phyloP scores from a whole-genome alignment of 192 early-diverging fungal genomes.

The Mortierella claussenii region DNA sequence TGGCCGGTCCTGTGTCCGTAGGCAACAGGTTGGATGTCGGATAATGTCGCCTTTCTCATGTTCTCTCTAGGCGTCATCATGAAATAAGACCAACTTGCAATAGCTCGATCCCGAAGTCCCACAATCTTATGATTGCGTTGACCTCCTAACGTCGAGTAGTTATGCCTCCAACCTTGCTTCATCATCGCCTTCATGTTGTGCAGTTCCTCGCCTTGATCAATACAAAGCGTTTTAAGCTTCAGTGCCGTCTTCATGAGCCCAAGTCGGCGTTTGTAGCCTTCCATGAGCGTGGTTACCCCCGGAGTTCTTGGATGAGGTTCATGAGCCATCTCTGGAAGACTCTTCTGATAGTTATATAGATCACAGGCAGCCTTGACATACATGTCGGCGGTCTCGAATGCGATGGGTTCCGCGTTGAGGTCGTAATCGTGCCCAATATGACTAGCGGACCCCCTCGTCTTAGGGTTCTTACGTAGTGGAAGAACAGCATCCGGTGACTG shows the following conservation, averaged over 20 bases:
- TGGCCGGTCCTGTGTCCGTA: neutral
- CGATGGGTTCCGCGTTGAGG: neutral
- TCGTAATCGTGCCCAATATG: neutral
- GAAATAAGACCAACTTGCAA: neutral
- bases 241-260: neutral
- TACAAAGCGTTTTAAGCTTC: neutral
- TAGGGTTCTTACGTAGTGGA: neutral
- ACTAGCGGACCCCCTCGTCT: neutral
- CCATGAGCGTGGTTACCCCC: neutral
- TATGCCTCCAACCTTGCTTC: conserved; percentile 7
- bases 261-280: neutral
- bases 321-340: neutral
- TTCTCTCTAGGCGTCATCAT: conserved; percentile 1
- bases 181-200: neutral
- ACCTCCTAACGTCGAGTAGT: neutral
- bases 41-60: conserved; percentile 1
- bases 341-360: neutral
- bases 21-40: neutral
- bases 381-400: neutral
- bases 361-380: neutral
- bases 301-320: neutral
- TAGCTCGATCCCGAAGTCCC: neutral
- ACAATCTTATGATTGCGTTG: neutral
- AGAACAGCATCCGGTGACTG: neutral
- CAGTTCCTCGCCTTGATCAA: neutral